Evolutionary conservation across 2,329 filamentous ascomycete species (phyloP), one percentile per base, ranked within the genome.

Genomic region (Zymoseptoria crescenta): DNA sequence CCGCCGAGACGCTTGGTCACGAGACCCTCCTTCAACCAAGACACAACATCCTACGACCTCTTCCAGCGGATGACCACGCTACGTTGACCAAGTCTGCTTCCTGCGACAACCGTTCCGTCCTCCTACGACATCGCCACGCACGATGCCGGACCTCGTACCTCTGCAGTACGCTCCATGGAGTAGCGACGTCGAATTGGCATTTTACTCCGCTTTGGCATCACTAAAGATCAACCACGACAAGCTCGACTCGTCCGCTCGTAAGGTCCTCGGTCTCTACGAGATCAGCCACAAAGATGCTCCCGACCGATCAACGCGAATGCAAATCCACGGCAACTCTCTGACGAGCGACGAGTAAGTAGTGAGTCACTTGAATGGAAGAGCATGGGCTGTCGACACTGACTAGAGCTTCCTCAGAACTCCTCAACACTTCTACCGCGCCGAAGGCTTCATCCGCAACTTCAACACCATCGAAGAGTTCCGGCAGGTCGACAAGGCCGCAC

Each of bases 161-260:
- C 70, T 89, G 73, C 84, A 87, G 78, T 99, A 92, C 75, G 90
- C 91, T 61, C 87, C 93, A 0, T 97, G 96, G 80, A 84, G 87
- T 49, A 96, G 93, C 54, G 91, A 96, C 76, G 91, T 97, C 71
- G 94, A 99, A 73, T 81, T 97, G 50, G 90, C 91, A 51, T 99
- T 99, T 76, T 99, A 96, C 73, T 88, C 89, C 52, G 87, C 91
- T 4, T 83, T 99, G n/a, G 94, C 95, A 60, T 85, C 87, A 5
- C 88, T 88, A 65, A 99, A 99, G 77, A 91, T 99, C 72, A 91
- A 97, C 74, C 87, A 96, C 81, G 94, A 96, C 77, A 96, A 92
- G 76, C 89, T 99, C 55, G 89, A 96, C 77, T 93, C 96, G 74
- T 96, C 92, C 8, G 89, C 91, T 24, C 88, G 93, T 51, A 87